Base-by-base conservation (phyloP, 208 protist species). In the Borovskyia barvae region DNA sequence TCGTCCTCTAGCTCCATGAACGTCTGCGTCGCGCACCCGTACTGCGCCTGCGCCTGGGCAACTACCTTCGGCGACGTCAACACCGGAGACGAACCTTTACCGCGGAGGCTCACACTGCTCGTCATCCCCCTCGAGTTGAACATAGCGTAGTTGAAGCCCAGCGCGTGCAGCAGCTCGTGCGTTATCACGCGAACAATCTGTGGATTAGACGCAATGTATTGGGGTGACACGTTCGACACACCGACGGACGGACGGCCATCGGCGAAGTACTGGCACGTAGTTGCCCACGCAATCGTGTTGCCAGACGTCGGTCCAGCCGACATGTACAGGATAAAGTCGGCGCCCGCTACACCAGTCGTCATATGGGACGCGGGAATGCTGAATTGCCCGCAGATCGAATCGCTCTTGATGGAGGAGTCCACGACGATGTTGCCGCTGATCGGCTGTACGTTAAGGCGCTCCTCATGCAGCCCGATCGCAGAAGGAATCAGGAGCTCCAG, bases 151-250 rank as follows among this genome's bases (percentile, higher is more conserved):
- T 14, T 33, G 43, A 93, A 94, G 5, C 90, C 90, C 5, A 96
- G 56, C 15, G 83, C 81, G 72, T 96, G 90, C 8, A 88, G 56
- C 0, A 93, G 58, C 66, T 94, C 90, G 48, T 96, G 90, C 12
- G 74, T 62, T 1, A 80, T 39, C 0, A 61, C 40, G 32, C 75
- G 68, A 4, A 70, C 41, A 2, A 22, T 72, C 12, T 6, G 1
- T 3, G 26, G 24, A 11, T 45, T 41, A 14, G 20, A 20, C 5
- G 0, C 7, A 35, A 84, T 60, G 40, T 66, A 51, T 40, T 40
- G 45, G 2, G 81, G 77, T 9, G 57, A 64, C 24, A 88, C 35
- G 61, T 85, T 85, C 37, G 60, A 46, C 37, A 67, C 71, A 22
- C 74, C 80, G 28, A 72, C 43, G 11, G 72, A 11, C 14, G 77